Evolutionary conservation across 2,329 filamentous ascomycete species (phyloP), one percentile per base, ranked within the genome.

Genomic region (Chaetomiaceae sp.): DNA sequence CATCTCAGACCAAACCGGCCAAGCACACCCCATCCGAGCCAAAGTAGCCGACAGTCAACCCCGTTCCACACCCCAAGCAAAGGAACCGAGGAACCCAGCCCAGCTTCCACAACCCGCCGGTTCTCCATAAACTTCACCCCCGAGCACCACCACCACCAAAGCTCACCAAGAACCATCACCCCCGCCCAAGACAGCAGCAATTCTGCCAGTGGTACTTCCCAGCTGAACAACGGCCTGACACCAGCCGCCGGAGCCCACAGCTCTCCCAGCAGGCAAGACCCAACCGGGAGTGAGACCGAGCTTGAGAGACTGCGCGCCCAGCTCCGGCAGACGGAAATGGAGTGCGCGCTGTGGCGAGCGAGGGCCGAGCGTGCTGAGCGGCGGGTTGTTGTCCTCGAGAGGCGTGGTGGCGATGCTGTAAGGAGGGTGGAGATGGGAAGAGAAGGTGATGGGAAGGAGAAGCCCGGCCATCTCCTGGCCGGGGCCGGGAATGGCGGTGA

Each of bases 291-390:
- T 7, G 27, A 31, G 33, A 40, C 33, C 1, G 53, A 52, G 14
- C 62, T 77, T 15, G 73, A 74, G 1, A 72, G 70, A 4, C 61
- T 82, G 49, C 74, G 72, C 49, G 75, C 80, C 58, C 71, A 79
- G 58, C 61, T 84, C 40, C 66, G 74, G 19, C 66, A 69, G 19
- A 65, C 71, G 3, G 72, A 71, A 47, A 64, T 68, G 31, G 76
- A 80, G 43, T 64, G 69, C 31, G 61, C 68, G 27, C 72, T 68
- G 56, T 86, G 82, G 83, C 77, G 72, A 57, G 72, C 71, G 29
- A 71, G 80, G 29, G 83, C 83, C 0, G 74, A 81, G 61, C 70
- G 72, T 4, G 81, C 81, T 0, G 82, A 86, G 68, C 72, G 68
- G 55, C 72, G 76, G 45, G 63, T 83, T 17, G 69, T 72, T n/a